These are phyloP conservation scores for Balansia obtecta DNA, from an alignment of 2,329 filamentous ascomycete genomes.

Conservation along the genomic window DNA sequence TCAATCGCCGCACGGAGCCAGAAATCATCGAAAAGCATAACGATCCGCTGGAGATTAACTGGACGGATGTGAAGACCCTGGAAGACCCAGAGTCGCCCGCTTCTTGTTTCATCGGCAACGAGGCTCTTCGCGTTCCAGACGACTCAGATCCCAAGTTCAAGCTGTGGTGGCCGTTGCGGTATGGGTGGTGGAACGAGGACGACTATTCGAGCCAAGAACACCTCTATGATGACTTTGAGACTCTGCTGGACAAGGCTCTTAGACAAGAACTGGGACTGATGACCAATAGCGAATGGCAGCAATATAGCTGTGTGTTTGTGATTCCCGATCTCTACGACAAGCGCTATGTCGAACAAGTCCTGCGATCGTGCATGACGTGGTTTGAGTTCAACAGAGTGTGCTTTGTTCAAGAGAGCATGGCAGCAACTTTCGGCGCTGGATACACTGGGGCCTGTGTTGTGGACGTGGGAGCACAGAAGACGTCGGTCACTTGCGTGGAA, in stretches of 20 bases:
- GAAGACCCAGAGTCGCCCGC: slow-evolving; percentile 50
- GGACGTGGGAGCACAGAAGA: slow-evolving; percentile 94
- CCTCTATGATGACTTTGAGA: slow-evolving; percentile 76
- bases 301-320: slow-evolving; percentile 94
- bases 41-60: slow-evolving; percentile 85
- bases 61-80: slow-evolving; percentile 67
- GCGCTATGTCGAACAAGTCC: slow-evolving; percentile 70
- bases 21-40: slow-evolving; percentile 91
- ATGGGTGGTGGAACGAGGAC: slow-evolving; percentile 81
- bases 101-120: slow-evolving; percentile 65
- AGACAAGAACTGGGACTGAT: slow-evolving; percentile 70
- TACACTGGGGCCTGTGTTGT: slow-evolving; percentile 92
- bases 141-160: slow-evolving; percentile 81
- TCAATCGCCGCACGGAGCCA: slow-evolving; percentile 71
- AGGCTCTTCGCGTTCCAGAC: slow-evolving; percentile 79
- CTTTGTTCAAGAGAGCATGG: slow-evolving; percentile 93
- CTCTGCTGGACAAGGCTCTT: slow-evolving; percentile 76
- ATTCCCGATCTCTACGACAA: slow-evolving; percentile 97
- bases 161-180: slow-evolving; percentile 79
- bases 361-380: slow-evolving; percentile 77
- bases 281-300: slow-evolving; percentile 67
- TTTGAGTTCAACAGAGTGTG: slow-evolving; percentile 83
- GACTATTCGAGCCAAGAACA: slow-evolving; percentile 74
- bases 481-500: slow-evolving; percentile 91
- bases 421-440: slow-evolving; percentile 87